A percentile compares a stretch with the other conserved stretches of the same genome.
Evolutionary conservation across 2,329 filamentous ascomycete genomes (phyloP).

Genomic region (Cladosporium colombiae): DNA sequence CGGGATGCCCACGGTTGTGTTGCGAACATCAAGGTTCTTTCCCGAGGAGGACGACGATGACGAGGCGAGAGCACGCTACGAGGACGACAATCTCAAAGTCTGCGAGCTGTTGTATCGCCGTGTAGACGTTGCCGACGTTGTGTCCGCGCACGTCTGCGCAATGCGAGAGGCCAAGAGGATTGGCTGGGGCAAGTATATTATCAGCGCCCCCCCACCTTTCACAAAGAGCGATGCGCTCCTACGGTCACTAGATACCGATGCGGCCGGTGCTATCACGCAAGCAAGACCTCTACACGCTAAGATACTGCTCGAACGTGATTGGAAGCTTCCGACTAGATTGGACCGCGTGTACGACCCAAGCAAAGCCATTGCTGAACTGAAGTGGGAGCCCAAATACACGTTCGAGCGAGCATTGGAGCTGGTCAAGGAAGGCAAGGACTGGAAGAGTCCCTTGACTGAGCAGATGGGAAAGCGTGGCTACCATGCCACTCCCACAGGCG

Average conservation of each 20-base stretch:
- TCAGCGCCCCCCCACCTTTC: conserved; percentile 27
- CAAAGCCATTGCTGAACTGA: conserved; percentile 22
- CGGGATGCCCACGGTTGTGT: conserved; percentile 45
- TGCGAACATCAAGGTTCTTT: conserved; percentile 50
- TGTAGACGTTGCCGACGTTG: conserved; percentile 24
- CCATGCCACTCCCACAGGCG: conserved; percentile 24
- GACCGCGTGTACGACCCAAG: conserved; percentile 26
- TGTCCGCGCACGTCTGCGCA: conserved; percentile 24
- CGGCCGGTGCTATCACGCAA: conserved; percentile 5
- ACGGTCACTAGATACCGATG: conserved; percentile 12
- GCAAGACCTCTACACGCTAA: conserved; percentile 19
- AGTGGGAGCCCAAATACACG: conserved; percentile 24
- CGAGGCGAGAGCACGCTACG: conserved; percentile 18
- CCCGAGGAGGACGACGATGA: conserved; percentile 25
- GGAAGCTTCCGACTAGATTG: conserved; percentile 23
- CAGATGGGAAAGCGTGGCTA: conserved; percentile 25
- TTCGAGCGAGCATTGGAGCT: conserved; percentile 23
- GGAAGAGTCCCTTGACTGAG: conserved; percentile 23
- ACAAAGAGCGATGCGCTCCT: conserved; percentile 12
- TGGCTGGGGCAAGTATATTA: conserved; percentile 25
- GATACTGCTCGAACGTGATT: conserved; percentile 21
- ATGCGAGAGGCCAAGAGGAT: conserved; percentile 23
- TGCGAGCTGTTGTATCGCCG: conserved; percentile 26
- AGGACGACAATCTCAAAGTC: conserved; percentile 27
- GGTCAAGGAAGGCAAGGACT: conserved; percentile 21